phyloP scores from a whole-genome alignment of 192 early-diverging fungal species.

The Coemansia sp. region DNA sequence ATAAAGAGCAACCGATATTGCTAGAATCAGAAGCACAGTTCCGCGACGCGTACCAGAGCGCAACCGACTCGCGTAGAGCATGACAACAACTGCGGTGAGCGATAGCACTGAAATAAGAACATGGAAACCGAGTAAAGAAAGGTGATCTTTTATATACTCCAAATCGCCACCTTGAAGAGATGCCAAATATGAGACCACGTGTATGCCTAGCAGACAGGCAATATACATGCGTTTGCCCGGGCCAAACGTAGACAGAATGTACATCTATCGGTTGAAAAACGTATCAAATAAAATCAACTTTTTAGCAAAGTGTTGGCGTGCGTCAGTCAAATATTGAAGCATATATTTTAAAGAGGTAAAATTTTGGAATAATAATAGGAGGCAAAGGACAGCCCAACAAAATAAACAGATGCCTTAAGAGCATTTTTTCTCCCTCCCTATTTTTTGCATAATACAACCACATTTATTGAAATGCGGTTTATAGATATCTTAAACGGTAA shows the following conservation, averaged over 20 bases:
- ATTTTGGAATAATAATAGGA: no score
- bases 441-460: no score
- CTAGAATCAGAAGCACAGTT: conserved; percentile 5
- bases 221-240: conserved; percentile 3
- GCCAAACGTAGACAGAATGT: neutral
- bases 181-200: conserved; percentile 8
- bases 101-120: conserved; percentile 46
- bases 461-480: no score
- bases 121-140: conserved; percentile 50
- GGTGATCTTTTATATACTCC: conserved; percentile 53
- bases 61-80: conserved; percentile 49
- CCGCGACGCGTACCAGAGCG: conserved; percentile 22
- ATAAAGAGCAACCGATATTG: conserved; percentile 35
- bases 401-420: no score
- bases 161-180: conserved; percentile 52
- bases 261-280: no score
- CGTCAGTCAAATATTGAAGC: no score
- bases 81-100: conserved; percentile 37
- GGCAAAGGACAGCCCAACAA: no score
- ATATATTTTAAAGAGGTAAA: no score
- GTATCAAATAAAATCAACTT: no score
- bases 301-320: no score
- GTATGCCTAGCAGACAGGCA: conserved; percentile 1
- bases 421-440: no score
- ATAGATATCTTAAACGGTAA: no score